Evolutionary conservation across 2,329 filamentous ascomycete species (phyloP), one percentile per base, ranked within the genome.

Genomic region (Ramularia endophylla): DNA sequence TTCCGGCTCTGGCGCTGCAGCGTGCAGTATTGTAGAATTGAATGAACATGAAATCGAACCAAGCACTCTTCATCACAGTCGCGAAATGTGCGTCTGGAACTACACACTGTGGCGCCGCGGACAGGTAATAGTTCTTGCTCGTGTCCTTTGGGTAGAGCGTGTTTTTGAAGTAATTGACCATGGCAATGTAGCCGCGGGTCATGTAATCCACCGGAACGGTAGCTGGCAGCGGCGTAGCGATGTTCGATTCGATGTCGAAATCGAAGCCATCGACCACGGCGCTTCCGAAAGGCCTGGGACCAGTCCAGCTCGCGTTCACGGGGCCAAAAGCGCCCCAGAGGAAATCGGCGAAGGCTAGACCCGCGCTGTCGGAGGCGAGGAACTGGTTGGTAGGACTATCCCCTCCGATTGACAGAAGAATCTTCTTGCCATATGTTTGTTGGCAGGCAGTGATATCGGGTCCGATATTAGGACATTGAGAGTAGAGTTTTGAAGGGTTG

Each of bases 221-320:
- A 16, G 48, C 44, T 7, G 60, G 33, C 41, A 44, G 43, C 9
- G 52, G 48, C 22, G 22, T 25, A 16, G 41, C 52, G 32, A 54
- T 53, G n/a, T 46, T 18, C 42, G 49, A 52, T 56, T 74, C 72
- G 27, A 73, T 65, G 43, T 75, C 72, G 38, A 74, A 69, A 50
- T 76, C 73, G 54, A 69, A 76, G 12, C 73, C 70, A 50, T 78
- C 71, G 22, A 78, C 67, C 3, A 68, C 57, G 18, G 67, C 65
- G 43, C 65, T 55, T 20, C 71, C 71, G 44, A 74, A 72, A 11
- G 72, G 72, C 17, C 72, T 62, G 18, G 55, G 54, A 16, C 39
- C 48, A 34, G 36, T 50, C 11, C 62, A 59, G 11, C 55, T 56
- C 1, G 44, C 51, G 16, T 51, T 46, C 13, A 41, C 43, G 31